These are phyloP conservation scores for Parathielavia appendiculata DNA, from an alignment of 495 filamentous ascomycete genomes.

Conservation along the genomic window DNA sequence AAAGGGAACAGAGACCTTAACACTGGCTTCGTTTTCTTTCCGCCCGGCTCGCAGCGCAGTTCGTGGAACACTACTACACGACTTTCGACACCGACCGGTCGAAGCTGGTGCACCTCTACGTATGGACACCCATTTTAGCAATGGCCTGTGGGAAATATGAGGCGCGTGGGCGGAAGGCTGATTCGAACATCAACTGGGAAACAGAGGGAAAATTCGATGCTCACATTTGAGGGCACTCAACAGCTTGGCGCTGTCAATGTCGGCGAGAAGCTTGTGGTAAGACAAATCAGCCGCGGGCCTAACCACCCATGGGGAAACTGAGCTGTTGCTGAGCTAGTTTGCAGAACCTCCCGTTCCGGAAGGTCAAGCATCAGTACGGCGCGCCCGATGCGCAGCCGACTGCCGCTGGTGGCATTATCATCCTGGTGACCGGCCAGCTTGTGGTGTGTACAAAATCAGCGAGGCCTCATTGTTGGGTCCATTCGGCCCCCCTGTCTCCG, in stretches of 20 bases:
- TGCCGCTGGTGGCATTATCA: conserved; percentile 60
- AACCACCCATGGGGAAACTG: background rate
- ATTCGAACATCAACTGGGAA: background rate
- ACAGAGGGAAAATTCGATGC: conserved; percentile 80
- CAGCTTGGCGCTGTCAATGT: conserved; percentile 57
- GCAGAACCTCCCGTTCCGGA: conserved; percentile 71
- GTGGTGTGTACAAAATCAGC: conserved; percentile 49
- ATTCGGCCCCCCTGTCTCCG: background rate
- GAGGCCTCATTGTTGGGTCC: background rate
- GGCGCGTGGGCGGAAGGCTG: background rate
- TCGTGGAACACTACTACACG: conserved; percentile 83
- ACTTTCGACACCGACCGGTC: conserved; percentile 68
- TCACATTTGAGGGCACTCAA: conserved; percentile 77
- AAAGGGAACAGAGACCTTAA: conserved; percentile 10
- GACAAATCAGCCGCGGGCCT: background rate
- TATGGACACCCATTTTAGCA: conserved; percentile 38
- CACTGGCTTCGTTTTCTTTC: conserved; percentile 1
- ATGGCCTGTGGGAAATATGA: background rate
- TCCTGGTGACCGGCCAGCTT: conserved; percentile 79
- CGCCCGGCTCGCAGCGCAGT: conserved; percentile 55
- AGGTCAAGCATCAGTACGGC: conserved; percentile 63
- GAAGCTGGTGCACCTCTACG: conserved; percentile 67
- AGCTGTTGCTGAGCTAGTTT: conserved; percentile 11
- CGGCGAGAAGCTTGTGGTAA: conserved; percentile 70
- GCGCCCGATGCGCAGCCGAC: conserved; percentile 76